Evolutionary conservation across 768 basidiomycete genomes (phyloP).

Genomic region (Pholiota microspora): DNA sequence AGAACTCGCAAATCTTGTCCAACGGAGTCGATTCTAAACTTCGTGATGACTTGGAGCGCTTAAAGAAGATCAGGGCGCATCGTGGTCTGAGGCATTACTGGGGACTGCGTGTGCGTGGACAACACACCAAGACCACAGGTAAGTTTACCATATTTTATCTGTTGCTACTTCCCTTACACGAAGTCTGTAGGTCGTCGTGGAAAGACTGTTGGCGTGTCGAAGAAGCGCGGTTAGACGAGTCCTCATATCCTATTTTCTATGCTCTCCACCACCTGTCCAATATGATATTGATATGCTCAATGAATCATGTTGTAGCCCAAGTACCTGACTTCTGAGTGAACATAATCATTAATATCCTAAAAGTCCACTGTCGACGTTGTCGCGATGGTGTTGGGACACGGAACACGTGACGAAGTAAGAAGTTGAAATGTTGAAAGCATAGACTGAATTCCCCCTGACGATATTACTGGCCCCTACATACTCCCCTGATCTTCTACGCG

Average conservation of each 20-base stretch:
- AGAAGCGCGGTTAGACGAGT: constrained; percentile 64
- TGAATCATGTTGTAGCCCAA: background rate
- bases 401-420: background rate
- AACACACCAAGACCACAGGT: constrained; percentile 99
- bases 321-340: background rate
- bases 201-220: constrained; percentile 95
- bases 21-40: constrained; percentile 97
- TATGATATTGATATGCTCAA: background rate
- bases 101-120: constrained; percentile 95
- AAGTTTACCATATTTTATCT: constrained; percentile 21
- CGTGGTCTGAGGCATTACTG: constrained; percentile 91
- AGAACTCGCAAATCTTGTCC: constrained; percentile 93
- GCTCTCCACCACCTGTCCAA: constrained; percentile 2
- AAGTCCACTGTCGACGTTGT: background rate
- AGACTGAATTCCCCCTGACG: too few species aligned
- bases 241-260: constrained; percentile 9
- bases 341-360: background rate
- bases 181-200: constrained; percentile 75
- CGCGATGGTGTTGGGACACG: background rate
- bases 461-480: background rate
- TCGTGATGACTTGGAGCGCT: constrained; percentile 94
- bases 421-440: background rate
- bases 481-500: too few species aligned
- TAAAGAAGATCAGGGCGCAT: constrained; percentile 99
- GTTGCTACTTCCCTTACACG: background rate